Conservation (phyloP, 2,329 filamentous ascomycete species). For the Tympanopsis confertula region DNA sequence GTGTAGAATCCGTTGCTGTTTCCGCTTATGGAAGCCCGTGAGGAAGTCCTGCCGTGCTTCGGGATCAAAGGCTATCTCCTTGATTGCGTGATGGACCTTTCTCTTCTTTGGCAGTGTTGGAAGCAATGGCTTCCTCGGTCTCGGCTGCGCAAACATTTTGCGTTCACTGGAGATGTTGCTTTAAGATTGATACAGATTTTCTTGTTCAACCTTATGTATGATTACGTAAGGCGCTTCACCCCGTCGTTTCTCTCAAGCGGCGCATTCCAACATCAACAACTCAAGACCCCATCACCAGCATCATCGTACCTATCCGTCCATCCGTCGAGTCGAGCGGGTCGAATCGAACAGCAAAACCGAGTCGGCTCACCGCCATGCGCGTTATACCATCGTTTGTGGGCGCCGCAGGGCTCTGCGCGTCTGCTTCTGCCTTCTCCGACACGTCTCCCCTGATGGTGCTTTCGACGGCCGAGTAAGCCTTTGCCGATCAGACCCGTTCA, state of each 20-base stretch:
- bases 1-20: slow-evolving; percentile 70
- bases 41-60: slow-evolving; percentile 74
- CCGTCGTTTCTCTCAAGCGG: no score
- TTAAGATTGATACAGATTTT: background rate
- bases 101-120: slow-evolving; percentile 54
- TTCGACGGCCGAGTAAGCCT: slow-evolving; percentile 67
- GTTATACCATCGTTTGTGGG: background rate
- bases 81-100: slow-evolving; percentile 46
- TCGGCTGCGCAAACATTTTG: slow-evolving; percentile 42
- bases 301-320: no score
- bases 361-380: background rate
- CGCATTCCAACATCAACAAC: no score
- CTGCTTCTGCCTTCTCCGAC: slow-evolving; percentile 65
- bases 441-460: slow-evolving; percentile 83
- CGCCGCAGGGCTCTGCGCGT: slow-evolving; percentile 35
- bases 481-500: no score
- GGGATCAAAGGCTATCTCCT: slow-evolving; percentile 78
- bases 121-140: slow-evolving; percentile 44
- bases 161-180: background rate
- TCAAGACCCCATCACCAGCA: no score
- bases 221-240: no score
- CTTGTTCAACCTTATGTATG: background rate
- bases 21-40: slow-evolving; percentile 94
- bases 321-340: no score
- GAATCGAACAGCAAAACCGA: no score